Evolutionary conservation across 2,329 filamentous ascomycete genomes (phyloP), one percentile per base, ranked within the genome.

Genomic region (Epicoccum nigrum): DNA sequence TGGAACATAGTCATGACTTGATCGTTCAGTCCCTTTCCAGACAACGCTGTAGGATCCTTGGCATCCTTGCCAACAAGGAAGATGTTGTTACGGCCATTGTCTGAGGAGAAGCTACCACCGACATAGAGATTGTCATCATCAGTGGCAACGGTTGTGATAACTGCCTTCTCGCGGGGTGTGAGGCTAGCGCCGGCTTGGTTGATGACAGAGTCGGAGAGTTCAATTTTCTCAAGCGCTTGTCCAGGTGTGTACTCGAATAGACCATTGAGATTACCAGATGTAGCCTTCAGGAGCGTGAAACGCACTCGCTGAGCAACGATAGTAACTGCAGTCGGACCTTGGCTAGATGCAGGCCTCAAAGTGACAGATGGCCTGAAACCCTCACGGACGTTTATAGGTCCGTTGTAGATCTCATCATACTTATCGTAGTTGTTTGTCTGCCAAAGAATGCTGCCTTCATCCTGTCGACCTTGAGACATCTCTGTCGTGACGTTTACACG

Each of bases 351-450:
- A 4, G 93, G 89, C 0, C 85, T 82, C 35, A 99, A 77, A 0
- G 89, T 96, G 44, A 99, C 86, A 4, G 84, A 84, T 12, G 93
- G 91, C 33, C 86, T 86, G 79, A 97, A 97, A 16, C 82, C 83
- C 56, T 84, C 87, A 45, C 83, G 86, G 45, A 86, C 86, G 68
- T 97, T 91, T 45, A 99, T 85, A 59, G 86, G 86, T 38, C 92
- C 94, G 59, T 87, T 88, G 74, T 92, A 96, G 51, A 99, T 86
- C 61, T 90, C 86, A 69, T 99, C 94, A 68, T 96, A 97, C 74
- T 99, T 99, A 78, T 97, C 93, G 71, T 87, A 95, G 70, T 95
- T 83, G 75, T 99, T 99, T 15, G 92, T 96, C 74, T 99, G 94
- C 69, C 83, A 95, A 7, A 97, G 77, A 0, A 83, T 81, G 1